These are phyloP conservation scores for Wickerhamiella cacticola DNA, from an alignment of 805 yeast genomes.

Conservation along the genomic window DNA sequence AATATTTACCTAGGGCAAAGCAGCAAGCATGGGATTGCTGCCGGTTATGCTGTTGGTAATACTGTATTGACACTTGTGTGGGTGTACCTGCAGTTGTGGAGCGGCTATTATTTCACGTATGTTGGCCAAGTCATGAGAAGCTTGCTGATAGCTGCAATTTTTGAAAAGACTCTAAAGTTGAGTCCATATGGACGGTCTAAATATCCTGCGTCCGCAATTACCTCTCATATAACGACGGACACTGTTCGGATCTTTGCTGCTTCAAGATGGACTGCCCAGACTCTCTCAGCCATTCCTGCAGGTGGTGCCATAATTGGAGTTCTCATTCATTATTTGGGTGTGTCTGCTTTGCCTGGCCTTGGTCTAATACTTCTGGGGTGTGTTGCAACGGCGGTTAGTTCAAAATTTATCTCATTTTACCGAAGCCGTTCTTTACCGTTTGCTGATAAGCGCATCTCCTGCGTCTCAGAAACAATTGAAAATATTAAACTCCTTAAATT, in stretches of 20 bases:
- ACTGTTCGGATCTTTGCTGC: conserved; percentile 60
- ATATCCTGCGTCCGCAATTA: conserved; percentile 57
- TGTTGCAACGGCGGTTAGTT: conserved; percentile 34
- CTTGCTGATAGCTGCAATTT: conserved; percentile 54
- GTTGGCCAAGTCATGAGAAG: conserved; percentile 69
- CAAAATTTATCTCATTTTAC: conserved; percentile 41
- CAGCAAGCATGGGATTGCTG: conserved; percentile 35
- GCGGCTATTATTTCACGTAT: not conserved
- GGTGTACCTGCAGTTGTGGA: not conserved
- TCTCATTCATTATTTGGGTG: conserved; percentile 57
- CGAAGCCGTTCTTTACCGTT: conserved; percentile 47
- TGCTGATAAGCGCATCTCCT: conserved; percentile 67
- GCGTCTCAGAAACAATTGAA: conserved; percentile 65
- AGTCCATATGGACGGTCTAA: conserved; percentile 45
- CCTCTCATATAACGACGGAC: conserved; percentile 72
- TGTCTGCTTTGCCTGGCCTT: conserved; percentile 58
- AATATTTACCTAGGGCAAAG: conserved; percentile 15
- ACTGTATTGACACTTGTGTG: not conserved
- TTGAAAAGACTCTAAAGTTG: conserved; percentile 54
- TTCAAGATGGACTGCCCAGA: conserved; percentile 19
- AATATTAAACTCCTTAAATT: conserved; percentile 73
- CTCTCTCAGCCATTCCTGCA: conserved; percentile 18
- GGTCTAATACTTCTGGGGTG: conserved; percentile 36
- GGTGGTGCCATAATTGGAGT: conserved; percentile 44
- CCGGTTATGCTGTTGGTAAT: conserved; percentile 67